phyloP scores from a whole-genome alignment of 192 early-diverging fungal genomes.

The Podila horticola region DNA sequence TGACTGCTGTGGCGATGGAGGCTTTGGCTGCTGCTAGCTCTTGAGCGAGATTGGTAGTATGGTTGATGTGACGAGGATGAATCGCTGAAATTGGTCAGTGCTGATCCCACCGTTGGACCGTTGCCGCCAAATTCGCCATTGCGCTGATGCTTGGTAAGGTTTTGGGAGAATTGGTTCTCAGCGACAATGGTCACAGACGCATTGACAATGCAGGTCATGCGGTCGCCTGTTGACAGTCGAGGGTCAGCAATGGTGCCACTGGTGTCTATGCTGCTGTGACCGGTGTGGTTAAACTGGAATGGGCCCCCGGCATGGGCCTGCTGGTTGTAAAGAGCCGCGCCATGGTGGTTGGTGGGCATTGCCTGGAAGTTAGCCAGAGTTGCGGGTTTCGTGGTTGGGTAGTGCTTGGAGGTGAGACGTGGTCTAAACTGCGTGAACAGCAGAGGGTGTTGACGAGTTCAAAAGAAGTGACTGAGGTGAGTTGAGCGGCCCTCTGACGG shows the following conservation, averaged over 20 bases:
- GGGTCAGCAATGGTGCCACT: constrained; percentile 16
- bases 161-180: not conserved
- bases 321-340: not conserved
- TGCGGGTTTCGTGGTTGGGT: not conserved
- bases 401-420: not conserved
- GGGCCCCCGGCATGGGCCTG: constrained; percentile 5
- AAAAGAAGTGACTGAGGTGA: no score
- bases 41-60: constrained; percentile 1
- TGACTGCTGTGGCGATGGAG: constrained; percentile 27
- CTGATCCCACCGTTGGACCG: not conserved
- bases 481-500: no score
- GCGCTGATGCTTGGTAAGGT: not conserved
- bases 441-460: no score
- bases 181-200: constrained; percentile 43
- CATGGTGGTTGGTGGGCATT: constrained; percentile 7
- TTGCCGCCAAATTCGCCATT: constrained; percentile 3
- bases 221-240: constrained; percentile 41
- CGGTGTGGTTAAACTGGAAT: not conserved
- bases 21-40: constrained; percentile 17
- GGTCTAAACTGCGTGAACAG: not conserved
- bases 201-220: constrained; percentile 53
- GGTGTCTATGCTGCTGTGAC: not conserved
- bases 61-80: not conserved
- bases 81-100: not conserved
- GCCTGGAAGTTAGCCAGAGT: not conserved